These are phyloP conservation scores for Magnaporthiopsis incrustans DNA, from an alignment of 2,329 filamentous ascomycete genomes.

Conservation along the genomic window DNA sequence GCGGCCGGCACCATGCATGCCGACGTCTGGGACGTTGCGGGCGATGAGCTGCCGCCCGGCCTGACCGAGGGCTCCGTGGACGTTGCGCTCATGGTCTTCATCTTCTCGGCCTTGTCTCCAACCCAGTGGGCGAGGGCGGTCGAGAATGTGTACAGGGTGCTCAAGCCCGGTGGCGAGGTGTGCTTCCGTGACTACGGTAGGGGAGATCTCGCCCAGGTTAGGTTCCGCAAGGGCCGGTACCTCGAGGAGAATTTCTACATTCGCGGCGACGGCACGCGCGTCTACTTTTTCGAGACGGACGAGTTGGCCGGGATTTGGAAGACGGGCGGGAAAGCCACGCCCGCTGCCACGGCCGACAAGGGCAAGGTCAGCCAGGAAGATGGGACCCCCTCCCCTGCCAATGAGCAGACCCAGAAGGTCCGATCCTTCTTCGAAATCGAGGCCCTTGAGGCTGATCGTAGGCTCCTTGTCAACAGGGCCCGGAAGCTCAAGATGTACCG, in stretches of 20 bases:
- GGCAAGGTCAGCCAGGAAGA: conserved; percentile 17
- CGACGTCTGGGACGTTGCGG: conserved; percentile 89
- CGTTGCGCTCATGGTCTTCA: conserved; percentile 90
- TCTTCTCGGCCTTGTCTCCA: conserved; percentile 87
- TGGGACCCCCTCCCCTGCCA: conserved; percentile 5
- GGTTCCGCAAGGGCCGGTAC: conserved; percentile 92
- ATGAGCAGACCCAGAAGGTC: conserved; percentile 17
- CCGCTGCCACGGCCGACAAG: not conserved
- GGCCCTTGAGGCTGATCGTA: conserved; percentile 75
- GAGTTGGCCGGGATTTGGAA: conserved; percentile 76
- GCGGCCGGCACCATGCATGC: conserved; percentile 57
- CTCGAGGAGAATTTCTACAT: conserved; percentile 97
- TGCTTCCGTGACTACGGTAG: conserved; percentile 95
- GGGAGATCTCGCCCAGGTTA: conserved; percentile 90
- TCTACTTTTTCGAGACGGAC: conserved; percentile 92
- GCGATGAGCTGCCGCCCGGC: conserved; percentile 65
- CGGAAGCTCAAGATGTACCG: conserved; percentile 95
- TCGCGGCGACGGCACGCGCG: conserved; percentile 85
- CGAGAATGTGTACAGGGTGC: conserved; percentile 67
- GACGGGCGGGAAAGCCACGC: not conserved
- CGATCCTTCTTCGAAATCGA: conserved; percentile 56
- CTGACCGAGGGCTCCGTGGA: conserved; percentile 76
- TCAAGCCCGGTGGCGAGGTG: conserved; percentile 89
- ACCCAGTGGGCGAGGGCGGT: conserved; percentile 78
- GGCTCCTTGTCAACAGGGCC: conserved; percentile 86